These are phyloP conservation scores for Begonia fuchsioides DNA, from an alignment of 306 rosid genomes.

Conservation along the genomic window DNA sequence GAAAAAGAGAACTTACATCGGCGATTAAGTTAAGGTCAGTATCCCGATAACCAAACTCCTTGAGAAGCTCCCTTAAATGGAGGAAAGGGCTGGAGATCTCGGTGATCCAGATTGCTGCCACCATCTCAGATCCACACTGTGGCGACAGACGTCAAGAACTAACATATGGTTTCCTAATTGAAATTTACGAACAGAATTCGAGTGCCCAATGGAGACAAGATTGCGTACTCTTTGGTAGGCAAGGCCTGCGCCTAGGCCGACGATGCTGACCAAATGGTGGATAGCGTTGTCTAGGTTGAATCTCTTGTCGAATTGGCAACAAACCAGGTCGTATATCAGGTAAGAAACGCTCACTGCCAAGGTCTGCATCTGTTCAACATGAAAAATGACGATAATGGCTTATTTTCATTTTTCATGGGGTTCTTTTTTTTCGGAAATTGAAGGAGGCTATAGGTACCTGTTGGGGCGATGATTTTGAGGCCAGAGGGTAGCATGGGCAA, in stretches of 20 bases:
- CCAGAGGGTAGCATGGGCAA: constrained; percentile 55
- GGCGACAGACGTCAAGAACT: background rate
- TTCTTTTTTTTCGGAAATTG: background rate
- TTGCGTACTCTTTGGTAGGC: constrained; percentile 45
- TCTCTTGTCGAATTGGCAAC: constrained; percentile 56
- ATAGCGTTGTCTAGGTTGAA: constrained; percentile 38
- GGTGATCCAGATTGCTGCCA: constrained; percentile 60
- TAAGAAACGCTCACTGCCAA: constrained; percentile 57
- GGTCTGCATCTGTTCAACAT: constrained; percentile 38
- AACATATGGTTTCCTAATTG: too few species aligned
- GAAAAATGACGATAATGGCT: background rate
- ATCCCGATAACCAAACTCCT: constrained; percentile 68
- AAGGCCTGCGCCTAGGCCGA: constrained; percentile 57
- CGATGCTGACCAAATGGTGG: constrained; percentile 73
- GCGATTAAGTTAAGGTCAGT: constrained; percentile 55
- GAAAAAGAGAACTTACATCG: constrained; percentile 34
- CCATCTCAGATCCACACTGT: constrained; percentile 76
- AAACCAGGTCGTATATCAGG: constrained; percentile 53
- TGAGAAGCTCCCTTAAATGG: constrained; percentile 64
- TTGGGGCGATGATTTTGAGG: constrained; percentile 32
- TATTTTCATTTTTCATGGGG: background rate
- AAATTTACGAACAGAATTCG: too few species aligned
- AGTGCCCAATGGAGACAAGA: background rate
- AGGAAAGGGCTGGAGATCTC: constrained; percentile 87
- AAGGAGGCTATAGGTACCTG: constrained; percentile 30